These are phyloP conservation scores for Olyra latifolia DNA, from an alignment of 176 grass and related monocot species.

Conservation along the genomic window DNA sequence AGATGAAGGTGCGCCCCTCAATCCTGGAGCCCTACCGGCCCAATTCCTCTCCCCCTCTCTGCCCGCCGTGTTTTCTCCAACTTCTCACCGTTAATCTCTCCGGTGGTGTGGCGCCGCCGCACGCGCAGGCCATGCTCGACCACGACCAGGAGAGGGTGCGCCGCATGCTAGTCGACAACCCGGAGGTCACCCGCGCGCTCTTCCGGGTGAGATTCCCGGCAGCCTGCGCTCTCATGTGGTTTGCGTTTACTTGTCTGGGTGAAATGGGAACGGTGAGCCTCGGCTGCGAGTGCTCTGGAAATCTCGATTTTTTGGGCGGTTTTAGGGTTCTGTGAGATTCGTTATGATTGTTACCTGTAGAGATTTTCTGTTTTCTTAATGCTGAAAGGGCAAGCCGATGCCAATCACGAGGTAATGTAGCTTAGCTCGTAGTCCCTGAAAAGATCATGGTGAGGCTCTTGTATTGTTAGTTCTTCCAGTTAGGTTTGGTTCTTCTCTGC, in stretches of 20 bases:
- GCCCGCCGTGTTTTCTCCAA: neutral
- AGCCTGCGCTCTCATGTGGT: neutral
- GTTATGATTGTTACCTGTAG: neutral
- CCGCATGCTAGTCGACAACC: slow-evolving; percentile 89
- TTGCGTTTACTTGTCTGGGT: neutral
- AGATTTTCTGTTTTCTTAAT: neutral
- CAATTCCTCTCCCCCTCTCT: neutral
- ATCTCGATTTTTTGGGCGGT: neutral
- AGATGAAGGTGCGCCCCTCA: slow-evolving; percentile 65
- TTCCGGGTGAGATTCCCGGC: slow-evolving; percentile 64
- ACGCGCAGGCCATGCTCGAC: slow-evolving; percentile 62
- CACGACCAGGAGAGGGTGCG: slow-evolving; percentile 83
- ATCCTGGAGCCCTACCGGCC: slow-evolving; percentile 32
- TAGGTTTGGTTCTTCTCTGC: neutral
- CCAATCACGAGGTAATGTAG: neutral
- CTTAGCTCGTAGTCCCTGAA: neutral
- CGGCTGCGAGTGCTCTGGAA: neutral
- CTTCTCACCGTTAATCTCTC: neutral
- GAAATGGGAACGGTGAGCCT: neutral
- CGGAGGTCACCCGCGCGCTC: slow-evolving; percentile 77
- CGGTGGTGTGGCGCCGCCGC: neutral
- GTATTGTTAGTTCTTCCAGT: neutral
- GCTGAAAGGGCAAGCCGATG: neutral
- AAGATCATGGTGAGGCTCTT: neutral
- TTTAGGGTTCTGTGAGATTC: slow-evolving; percentile 11